phyloP scores from a whole-genome alignment of 495 filamentous ascomycete species.

The Extremus antarcticus region DNA sequence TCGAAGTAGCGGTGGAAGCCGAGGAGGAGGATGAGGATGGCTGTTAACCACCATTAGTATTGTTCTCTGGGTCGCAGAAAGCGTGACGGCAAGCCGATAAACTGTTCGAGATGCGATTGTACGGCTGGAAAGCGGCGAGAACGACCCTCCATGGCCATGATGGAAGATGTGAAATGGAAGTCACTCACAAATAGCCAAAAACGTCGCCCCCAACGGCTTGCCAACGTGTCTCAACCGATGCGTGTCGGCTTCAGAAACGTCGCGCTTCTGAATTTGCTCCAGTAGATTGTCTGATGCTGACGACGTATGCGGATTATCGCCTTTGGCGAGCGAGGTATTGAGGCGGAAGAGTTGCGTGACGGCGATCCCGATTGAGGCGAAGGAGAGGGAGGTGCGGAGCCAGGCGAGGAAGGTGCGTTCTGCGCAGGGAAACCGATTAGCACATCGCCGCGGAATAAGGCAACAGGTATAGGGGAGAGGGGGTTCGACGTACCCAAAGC shows the following conservation, averaged over 20 bases:
- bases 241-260: neutral
- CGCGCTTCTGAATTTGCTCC: neutral
- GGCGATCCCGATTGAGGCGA: conserved; percentile 92
- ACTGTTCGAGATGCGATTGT: too few species aligned
- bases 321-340: conserved; percentile 51
- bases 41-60: conserved; percentile 17
- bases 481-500: conserved; percentile 72
- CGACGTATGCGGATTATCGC: conserved; percentile 3
- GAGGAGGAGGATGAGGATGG: conserved; percentile 72
- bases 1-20: conserved; percentile 67
- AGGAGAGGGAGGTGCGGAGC: conserved; percentile 89
- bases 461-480: conserved; percentile 1
- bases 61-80: too few species aligned
- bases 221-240: conserved; percentile 58
- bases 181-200: conserved; percentile 55
- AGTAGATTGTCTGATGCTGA: conserved; percentile 3
- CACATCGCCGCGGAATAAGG: neutral
- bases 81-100: too few species aligned
- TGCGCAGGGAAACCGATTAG: conserved; percentile 28
- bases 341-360: conserved; percentile 94
- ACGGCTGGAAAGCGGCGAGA: too few species aligned
- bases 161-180: too few species aligned
- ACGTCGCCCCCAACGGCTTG: conserved; percentile 88
- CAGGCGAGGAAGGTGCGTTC: conserved; percentile 96
- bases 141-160: too few species aligned